phyloP scores from a whole-genome alignment of 2,329 filamentous ascomycete species.

The Chrysoporthe puriensis region DNA sequence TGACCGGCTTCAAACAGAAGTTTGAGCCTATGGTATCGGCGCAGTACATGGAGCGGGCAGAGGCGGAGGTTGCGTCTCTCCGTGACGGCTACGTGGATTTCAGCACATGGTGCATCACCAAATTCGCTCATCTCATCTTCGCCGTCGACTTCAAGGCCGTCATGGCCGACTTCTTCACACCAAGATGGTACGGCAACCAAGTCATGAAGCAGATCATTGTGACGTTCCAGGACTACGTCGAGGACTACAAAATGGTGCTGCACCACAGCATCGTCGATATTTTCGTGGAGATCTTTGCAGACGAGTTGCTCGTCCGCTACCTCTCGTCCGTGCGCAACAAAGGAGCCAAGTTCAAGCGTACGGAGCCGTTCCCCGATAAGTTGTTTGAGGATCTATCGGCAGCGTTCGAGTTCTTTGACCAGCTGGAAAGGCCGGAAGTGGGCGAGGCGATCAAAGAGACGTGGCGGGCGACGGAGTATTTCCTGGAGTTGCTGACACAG shows the following conservation, averaged over 20 bases:
- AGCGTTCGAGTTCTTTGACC: constrained; percentile 86
- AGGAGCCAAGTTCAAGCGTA: constrained; percentile 82
- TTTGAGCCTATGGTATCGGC: constrained; percentile 80
- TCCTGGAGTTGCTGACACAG: constrained; percentile 77
- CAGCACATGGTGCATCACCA: constrained; percentile 87
- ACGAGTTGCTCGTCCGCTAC: constrained; percentile 88
- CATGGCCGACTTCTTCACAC: constrained; percentile 87
- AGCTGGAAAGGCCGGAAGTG: constrained; percentile 71
- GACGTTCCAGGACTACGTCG: constrained; percentile 93
- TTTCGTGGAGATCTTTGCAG: constrained; percentile 88
- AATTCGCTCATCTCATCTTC: constrained; percentile 88
- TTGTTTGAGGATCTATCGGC: constrained; percentile 91
- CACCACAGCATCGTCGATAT: constrained; percentile 89
- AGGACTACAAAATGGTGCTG: constrained; percentile 81
- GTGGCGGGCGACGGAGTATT: constrained; percentile 88
- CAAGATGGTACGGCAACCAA: constrained; percentile 82
- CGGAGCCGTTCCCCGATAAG: constrained; percentile 89
- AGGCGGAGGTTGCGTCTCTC: constrained; percentile 72
- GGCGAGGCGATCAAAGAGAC: constrained; percentile 79
- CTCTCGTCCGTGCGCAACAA: constrained; percentile 85
- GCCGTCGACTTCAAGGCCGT: constrained; percentile 84
- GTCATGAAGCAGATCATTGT: constrained; percentile 92
- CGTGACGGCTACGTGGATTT: constrained; percentile 94
- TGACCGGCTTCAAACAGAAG: constrained; percentile 83
- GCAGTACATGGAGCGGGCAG: constrained; percentile 76